These are phyloP conservation scores for Populus davidiana DNA, from an alignment of 345 rosid species.

Conservation along the genomic window DNA sequence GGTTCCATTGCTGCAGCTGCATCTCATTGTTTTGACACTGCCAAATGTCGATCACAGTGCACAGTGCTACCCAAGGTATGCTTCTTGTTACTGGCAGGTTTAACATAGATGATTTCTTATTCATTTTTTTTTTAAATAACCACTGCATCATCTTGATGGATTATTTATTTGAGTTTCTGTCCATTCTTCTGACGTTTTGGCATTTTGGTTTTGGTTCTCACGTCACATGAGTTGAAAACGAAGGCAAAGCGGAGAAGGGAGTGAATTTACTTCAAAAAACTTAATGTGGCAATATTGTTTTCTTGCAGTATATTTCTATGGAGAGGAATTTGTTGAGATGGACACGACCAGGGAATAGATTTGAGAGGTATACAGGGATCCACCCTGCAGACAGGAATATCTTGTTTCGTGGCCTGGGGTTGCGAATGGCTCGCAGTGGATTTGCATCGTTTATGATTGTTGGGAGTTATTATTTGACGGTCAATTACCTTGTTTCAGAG, in stretches of 20 bases:
- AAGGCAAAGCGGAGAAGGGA: not conserved
- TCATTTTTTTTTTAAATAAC: not conserved
- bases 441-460: slow-evolving; percentile 59
- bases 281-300: not conserved
- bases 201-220: too few relatives aligned
- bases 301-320: slow-evolving; percentile 53
- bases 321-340: slow-evolving; percentile 79
- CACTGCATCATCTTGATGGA: not conserved
- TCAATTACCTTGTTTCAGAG: slow-evolving; percentile 20
- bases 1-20: slow-evolving; percentile 85
- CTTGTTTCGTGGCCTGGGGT: slow-evolving; percentile 60
- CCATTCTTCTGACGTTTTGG: too few relatives aligned
- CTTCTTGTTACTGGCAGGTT: not conserved
- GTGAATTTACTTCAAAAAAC: not conserved
- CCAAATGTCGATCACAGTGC: slow-evolving; percentile 76
- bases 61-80: slow-evolving; percentile 80
- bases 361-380: slow-evolving; percentile 81
- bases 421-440: slow-evolving; percentile 70
- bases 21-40: slow-evolving; percentile 91
- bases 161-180: not conserved
- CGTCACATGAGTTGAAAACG: too few relatives aligned
- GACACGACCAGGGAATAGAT: slow-evolving; percentile 71
- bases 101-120: not conserved
- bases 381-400: slow-evolving; percentile 82
- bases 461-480: slow-evolving; percentile 60